Evolutionary conservation across 2,329 filamentous ascomycete species (phyloP), one percentile per base, ranked within the genome.

Genomic region (Leptographium lundbergii): DNA sequence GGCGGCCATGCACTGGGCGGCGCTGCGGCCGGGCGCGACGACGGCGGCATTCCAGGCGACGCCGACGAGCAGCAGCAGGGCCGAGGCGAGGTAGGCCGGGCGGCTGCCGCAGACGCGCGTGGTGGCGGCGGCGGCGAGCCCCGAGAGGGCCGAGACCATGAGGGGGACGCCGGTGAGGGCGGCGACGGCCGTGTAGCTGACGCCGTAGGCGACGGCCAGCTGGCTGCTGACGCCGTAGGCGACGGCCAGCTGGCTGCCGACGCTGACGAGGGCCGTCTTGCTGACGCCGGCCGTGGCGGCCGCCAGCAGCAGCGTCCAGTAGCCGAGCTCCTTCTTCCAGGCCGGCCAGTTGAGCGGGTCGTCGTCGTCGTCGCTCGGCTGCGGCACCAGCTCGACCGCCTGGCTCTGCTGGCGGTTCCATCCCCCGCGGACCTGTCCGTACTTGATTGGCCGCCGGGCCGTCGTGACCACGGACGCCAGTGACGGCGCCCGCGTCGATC

Each of bases 311-410:
- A 84, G 66, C 1, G 77, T 71, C 3, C 69, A 65, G 27, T 79
- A 73, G 60, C 78, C 77, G 9, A 78, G 64, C 58, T 81, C 76
- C 59, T 81, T 82, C 61, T 76, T 78, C 76, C 77, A 79, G 29
- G 67, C 61, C 3, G 77, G 73, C 81, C 80, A 84, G 64, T 84
- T 84, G 76, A 82, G 64, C 56, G 80, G 80, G 66, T 83, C 81
- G 27, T 76, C 72, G 0, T 73, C 70, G 58, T 80, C 76, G 59
- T 81, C 76, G 57, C 77, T 82, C 0, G 80, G 80, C 66, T 80
- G 80, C 3, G 81, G 80, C 11, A 78, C 74, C 53, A 81, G 68
- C 66, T 80, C 78, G 6, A 76, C 17, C 68, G 17, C 67, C 65
- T 27, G 64, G 71, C 3, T 73, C 77, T 78, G 78, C 66, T 79